Conservation (phyloP, 1,139 yeast genomes). For the Zygoascus hellenicus region DNA sequence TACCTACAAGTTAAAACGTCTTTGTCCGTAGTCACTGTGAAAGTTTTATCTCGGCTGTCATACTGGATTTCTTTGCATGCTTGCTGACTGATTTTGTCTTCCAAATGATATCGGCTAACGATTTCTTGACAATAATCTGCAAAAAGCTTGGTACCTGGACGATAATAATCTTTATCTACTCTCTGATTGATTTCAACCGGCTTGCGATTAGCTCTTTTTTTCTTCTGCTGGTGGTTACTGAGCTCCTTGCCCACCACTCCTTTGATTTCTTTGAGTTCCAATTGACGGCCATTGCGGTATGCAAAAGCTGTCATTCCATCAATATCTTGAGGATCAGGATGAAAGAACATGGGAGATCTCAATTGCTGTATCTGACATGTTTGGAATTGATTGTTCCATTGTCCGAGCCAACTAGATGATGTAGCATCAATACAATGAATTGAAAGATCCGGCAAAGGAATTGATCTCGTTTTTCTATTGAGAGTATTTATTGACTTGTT, state of each 20-base stretch:
- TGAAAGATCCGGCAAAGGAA: constrained; percentile 7
- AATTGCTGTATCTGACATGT: constrained; percentile 42
- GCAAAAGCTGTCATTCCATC: constrained; percentile 45
- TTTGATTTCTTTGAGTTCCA: constrained; percentile 40
- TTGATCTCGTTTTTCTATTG: background rate
- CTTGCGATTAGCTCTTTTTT: constrained; percentile 25
- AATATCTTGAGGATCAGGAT: constrained; percentile 43
- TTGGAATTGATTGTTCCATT: constrained; percentile 44
- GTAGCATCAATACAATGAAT: constrained; percentile 16
- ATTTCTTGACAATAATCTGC: constrained; percentile 40
- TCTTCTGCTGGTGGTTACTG: constrained; percentile 42
- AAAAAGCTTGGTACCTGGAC: constrained; percentile 43
- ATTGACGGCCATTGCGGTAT: constrained; percentile 33
- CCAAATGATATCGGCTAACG: constrained; percentile 35
- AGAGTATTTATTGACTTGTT: constrained; percentile 10
- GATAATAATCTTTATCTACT: constrained; percentile 44
- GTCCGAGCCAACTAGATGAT: constrained; percentile 32
- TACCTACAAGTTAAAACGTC: constrained; percentile 36
- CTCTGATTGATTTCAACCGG: constrained; percentile 38
- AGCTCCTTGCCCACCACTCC: constrained; percentile 46
- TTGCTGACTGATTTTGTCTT: constrained; percentile 35
- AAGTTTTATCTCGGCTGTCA: constrained; percentile 16
- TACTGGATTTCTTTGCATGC: constrained; percentile 37
- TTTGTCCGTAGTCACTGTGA: constrained; percentile 11
- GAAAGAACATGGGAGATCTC: constrained; percentile 50